Evolutionary conservation across 331 rosid genomes (phyloP).

Genomic region (Telfairia occidentalis): DNA sequence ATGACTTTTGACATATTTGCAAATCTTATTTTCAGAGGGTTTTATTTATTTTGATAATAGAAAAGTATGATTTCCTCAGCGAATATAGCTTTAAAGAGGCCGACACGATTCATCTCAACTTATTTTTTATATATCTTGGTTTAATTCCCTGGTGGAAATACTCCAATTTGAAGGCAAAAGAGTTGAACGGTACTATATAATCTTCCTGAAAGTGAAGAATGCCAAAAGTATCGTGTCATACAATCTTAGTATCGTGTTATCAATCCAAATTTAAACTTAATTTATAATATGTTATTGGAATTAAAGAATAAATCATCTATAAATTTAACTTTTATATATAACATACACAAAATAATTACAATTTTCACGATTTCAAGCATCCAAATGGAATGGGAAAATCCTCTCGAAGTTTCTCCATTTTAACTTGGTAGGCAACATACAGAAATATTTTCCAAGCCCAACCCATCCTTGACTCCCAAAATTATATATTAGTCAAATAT

Average conservation of each 20-base stretch:
- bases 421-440: not conserved
- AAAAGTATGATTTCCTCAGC: not conserved
- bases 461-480: not conserved
- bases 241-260: not conserved
- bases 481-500: not conserved
- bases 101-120: not conserved
- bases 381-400: not conserved
- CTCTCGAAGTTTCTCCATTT: not conserved
- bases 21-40: not conserved
- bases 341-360: not conserved
- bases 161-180: not conserved
- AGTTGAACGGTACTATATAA: not conserved
- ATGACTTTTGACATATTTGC: constrained; percentile 1
- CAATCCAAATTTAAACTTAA: not conserved
- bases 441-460: not conserved
- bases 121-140: not conserved
- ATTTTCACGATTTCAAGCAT: not conserved
- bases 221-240: not conserved
- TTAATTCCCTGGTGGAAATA: not conserved
- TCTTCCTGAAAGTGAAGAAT: not conserved
- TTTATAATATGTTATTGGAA: not conserved
- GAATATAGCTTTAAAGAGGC: not conserved
- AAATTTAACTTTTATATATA: not conserved
- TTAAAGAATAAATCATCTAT: not conserved
- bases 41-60: not conserved